phyloP scores from a whole-genome alignment of 1,139 yeast genomes.

The Debaryomyces sp. region DNA sequence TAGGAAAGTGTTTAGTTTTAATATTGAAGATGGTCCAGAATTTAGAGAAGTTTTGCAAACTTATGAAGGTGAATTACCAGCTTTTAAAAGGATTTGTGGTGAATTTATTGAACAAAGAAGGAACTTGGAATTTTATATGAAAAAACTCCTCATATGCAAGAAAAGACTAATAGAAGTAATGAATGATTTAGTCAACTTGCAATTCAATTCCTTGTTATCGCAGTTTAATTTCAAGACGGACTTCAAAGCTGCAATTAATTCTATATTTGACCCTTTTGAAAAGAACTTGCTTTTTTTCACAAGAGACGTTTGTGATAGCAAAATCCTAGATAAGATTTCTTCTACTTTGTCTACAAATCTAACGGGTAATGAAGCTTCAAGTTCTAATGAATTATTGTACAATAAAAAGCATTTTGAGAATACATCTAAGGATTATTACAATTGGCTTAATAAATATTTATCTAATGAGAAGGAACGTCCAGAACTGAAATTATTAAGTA shows the following conservation, averaged over 20 bases:
- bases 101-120: conserved; percentile 39
- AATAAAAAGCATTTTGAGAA: conserved; percentile 65
- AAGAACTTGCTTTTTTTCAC: conserved; percentile 33
- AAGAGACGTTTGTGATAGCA: conserved; percentile 34
- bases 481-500: conserved; percentile 62
- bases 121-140: conserved; percentile 27
- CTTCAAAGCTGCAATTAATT: conserved; percentile 20
- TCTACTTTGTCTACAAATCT: conserved; percentile 10
- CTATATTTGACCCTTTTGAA: conserved; percentile 38
- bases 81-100: conserved; percentile 44
- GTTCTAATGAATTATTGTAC: conserved; percentile 18
- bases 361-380: conserved; percentile 7
- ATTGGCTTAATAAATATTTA: conserved; percentile 70
- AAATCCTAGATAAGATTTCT: conserved; percentile 28
- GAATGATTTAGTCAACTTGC: conserved; percentile 21
- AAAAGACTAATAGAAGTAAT: conserved; percentile 28
- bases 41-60: conserved; percentile 59
- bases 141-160: conserved; percentile 23
- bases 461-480: conserved; percentile 65
- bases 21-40: conserved; percentile 72
- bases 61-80: conserved; percentile 57
- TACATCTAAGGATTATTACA: conserved; percentile 72
- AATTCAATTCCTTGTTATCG: conserved; percentile 23
- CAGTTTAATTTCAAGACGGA: conserved; percentile 27
- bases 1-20: conserved; percentile 35